Percentiles rank a stretch among this genome's conserved stretches.
These are phyloP conservation scores for Fragilariopsis cylindrus DNA, from an alignment of 108 stramenopile genomes.

Conservation along the genomic window DNA sequence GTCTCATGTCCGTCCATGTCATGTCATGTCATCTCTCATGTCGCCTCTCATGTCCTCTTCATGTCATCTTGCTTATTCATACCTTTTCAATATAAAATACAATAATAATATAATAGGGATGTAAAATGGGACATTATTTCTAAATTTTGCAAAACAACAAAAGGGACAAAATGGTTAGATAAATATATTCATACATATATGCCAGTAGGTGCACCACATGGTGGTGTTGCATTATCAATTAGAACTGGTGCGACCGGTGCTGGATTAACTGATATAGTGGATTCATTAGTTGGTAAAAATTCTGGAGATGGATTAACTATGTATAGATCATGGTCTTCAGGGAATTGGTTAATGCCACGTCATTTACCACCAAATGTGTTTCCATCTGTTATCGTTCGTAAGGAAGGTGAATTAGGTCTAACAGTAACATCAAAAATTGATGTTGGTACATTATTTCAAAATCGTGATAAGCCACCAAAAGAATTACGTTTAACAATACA, in stretches of 20 bases:
- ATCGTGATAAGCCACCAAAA: constrained; percentile 7
- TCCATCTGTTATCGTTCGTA: not conserved
- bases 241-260: constrained; percentile 2
- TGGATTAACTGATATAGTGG: not conserved
- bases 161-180: constrained; percentile 53
- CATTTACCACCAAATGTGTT: not conserved
- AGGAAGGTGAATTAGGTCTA: not conserved
- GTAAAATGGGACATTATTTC: constrained; percentile 32
- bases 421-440: not conserved
- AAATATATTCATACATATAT: constrained; percentile 51
- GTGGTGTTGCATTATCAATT: constrained; percentile 30
- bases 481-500: not conserved
- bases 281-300: not conserved
- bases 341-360: constrained; percentile 5
- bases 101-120: constrained; percentile 3
- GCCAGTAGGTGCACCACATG: constrained; percentile 62
- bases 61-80: no score
- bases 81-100: no score
- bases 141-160: constrained; percentile 23
- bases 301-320: not conserved
- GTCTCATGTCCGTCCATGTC: no score
- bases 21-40: not conserved
- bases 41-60: no score
- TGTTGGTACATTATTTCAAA: not conserved
- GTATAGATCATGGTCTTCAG: not conserved